Evolutionary conservation across 371 early-diverging fungal genomes (phyloP), one percentile per base, ranked within the genome.

Genomic region (Phascolomyces articulosus): DNA sequence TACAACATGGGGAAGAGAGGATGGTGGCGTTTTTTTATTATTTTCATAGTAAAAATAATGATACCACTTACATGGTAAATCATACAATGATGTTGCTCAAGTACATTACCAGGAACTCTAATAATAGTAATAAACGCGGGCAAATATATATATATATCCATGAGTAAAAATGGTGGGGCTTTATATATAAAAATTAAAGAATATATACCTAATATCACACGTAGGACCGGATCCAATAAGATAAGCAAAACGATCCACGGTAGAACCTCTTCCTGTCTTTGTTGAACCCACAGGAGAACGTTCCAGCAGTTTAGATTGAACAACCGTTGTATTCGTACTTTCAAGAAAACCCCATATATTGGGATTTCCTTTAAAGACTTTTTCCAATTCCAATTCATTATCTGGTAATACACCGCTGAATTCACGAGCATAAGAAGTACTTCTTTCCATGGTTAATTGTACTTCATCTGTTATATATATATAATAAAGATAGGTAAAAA

Each of bases 61-160:
- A n/a, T 13, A 18, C 4, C n/a, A 57, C 64, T 7, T 57, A 57
- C 58, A 10, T 11, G 8, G 38, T 62, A 62, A 3, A 62, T 41
- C 18, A 55, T 40, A 34, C 63, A 62, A 24, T 62, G 63, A 3
- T 55, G 11, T n/a, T 16, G 6, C 1, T 53, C 53, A 23, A 62
- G 27, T 0, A 29, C 47, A n/a, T 27, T 21, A 24, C 54, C 28
- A 28, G 34, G n/a, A n/a, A 29, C 34, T n/a, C 56, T 55, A 55
- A 20, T 13, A n/a, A 18, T 44, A 18, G 4, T 13, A 15, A 7
- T 44, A 4, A 44, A 16, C 38, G 13, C 13, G 9, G 24, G 55
- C 8, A 55, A 28, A 55, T 10, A 55, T 23, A 28, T 7, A 29
- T 0, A 24, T 26, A 40, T 58, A 40, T 41, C 16, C 38, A 28